These are phyloP conservation scores for Azolla pinnata DNA, from an alignment of 75 land plant genomes.

Conservation along the genomic window DNA sequence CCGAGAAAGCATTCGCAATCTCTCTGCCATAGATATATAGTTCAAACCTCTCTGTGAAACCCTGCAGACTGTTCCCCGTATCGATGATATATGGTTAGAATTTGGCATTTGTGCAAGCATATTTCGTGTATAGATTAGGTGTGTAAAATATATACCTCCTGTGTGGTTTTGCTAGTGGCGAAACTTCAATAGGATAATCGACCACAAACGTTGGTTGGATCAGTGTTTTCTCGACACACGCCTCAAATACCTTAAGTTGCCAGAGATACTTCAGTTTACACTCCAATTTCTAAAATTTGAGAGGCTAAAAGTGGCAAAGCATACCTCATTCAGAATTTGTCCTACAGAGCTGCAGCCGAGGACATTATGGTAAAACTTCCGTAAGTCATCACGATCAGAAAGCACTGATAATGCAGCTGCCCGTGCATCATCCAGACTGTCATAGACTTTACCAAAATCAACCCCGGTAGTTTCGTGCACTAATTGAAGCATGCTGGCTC, in stretches of 20 bases:
- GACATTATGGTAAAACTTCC: constrained; percentile 10
- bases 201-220: constrained; percentile 85
- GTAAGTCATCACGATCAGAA: constrained; percentile 9
- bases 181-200: constrained; percentile 86
- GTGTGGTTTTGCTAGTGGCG: constrained; percentile 87
- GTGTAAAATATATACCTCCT: constrained; percentile 45
- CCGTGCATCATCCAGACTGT: constrained; percentile 54
- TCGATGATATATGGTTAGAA: too few relatives aligned
- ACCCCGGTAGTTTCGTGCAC: constrained; percentile 68
- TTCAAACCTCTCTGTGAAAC: constrained; percentile 84
- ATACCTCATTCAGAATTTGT: constrained; percentile 73
- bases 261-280: not conserved
- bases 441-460: constrained; percentile 46
- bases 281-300: not conserved
- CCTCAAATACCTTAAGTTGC: constrained; percentile 64
- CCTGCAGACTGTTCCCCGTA: constrained; percentile 58
- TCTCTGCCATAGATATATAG: constrained; percentile 91
- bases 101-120: too few relatives aligned
- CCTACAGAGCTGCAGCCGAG: constrained; percentile 55
- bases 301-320: not conserved
- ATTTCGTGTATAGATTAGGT: too few relatives aligned
- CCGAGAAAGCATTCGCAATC: constrained; percentile 89
- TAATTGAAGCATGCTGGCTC: constrained; percentile 84
- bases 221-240: constrained; percentile 63
- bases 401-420: constrained; percentile 31